Conservation (phyloP, 352 stramenopile species). For the Phytopythium oedochilum region DNA sequence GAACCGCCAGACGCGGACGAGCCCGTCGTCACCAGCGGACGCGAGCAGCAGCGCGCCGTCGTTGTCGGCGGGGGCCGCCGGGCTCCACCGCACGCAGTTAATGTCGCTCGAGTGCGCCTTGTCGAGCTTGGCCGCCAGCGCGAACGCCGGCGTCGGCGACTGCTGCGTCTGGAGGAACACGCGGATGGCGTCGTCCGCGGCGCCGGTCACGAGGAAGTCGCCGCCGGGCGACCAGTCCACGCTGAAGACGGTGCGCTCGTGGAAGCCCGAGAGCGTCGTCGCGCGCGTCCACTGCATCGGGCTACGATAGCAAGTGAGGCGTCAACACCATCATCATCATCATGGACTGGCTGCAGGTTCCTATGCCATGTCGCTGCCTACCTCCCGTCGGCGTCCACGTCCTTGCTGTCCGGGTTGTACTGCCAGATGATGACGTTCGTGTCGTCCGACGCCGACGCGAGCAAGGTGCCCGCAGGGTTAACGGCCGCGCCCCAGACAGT, state of each 20-base stretch:
- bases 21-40: slow-evolving; percentile 55
- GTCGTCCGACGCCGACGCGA: slow-evolving; percentile 92
- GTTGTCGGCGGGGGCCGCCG: slow-evolving; percentile 15
- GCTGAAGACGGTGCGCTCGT: slow-evolving; percentile 90
- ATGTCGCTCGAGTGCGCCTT: slow-evolving; percentile 67
- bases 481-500: slow-evolving; percentile 94
- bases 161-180: slow-evolving; percentile 68
- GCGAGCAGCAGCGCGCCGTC: slow-evolving; percentile 44
- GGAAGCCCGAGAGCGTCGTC: slow-evolving; percentile 71
- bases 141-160: slow-evolving; percentile 30
- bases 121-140: slow-evolving; percentile 58
- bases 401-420: slow-evolving; percentile 55
- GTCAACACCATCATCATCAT: too few species aligned
- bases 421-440: slow-evolving; percentile 92
- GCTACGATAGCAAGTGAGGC: slow-evolving; percentile 2
- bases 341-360: too few species aligned
- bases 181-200: slow-evolving; percentile 89
- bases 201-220: slow-evolving; percentile 86
- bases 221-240: slow-evolving; percentile 90
- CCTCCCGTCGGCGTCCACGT: slow-evolving; percentile 42
- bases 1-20: slow-evolving; percentile 72
- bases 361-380: slow-evolving; percentile 12
- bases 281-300: slow-evolving; percentile 83
- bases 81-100: slow-evolving; percentile 81
- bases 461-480: slow-evolving; percentile 61